Evolutionary conservation across 2,329 filamentous ascomycete species (phyloP), one percentile per base, ranked within the genome.

Genomic region (Phialophora expanda): DNA sequence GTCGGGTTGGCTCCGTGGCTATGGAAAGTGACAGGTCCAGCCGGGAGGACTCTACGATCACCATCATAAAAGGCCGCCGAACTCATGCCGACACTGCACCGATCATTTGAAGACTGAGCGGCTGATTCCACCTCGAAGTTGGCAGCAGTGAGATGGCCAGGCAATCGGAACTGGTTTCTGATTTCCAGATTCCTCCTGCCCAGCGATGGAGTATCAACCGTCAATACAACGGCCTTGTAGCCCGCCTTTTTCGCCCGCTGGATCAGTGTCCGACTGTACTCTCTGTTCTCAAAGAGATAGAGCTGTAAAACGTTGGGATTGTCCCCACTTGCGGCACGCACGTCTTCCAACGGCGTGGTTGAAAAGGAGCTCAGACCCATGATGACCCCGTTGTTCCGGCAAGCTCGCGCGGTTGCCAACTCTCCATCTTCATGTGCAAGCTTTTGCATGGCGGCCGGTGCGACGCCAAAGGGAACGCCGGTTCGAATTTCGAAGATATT

Each of bases 11-110:
- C 93, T 75, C 98, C 94, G 78, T 98, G 98, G 11, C 94, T 97
- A 17, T 95, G 93, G 76, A 95, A 98, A 0, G 94, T 98, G 71
- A 98, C 89, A 76, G 89, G 89, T 34, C 87, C 87, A 75, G 89
- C 93, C 1, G 94, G 95, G 44, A 97, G 90, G 30, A 65, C 54
- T 11, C 68, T 93, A 76, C 93, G 97, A 9, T 93, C 93, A 75
- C 98, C 94, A 78, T 98, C 97, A 17, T 95, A 93, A 76, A 95
- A 98, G 0, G 93, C 97, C 71, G 98, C 89, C 76, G 89, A 88
- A 34, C 87, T 87, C 75, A 89, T 93, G 1, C 94, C 94, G 46
- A 97, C 89, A 22, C 60, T 55, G 6, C 65, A 53, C 56, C 57
- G 54, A 20, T 54, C 24, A 0, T 62, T 64, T 14, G 50, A 55